Conservation (phyloP, 768 basidiomycete species). For the Tricholoma bakamatsutake region DNA sequence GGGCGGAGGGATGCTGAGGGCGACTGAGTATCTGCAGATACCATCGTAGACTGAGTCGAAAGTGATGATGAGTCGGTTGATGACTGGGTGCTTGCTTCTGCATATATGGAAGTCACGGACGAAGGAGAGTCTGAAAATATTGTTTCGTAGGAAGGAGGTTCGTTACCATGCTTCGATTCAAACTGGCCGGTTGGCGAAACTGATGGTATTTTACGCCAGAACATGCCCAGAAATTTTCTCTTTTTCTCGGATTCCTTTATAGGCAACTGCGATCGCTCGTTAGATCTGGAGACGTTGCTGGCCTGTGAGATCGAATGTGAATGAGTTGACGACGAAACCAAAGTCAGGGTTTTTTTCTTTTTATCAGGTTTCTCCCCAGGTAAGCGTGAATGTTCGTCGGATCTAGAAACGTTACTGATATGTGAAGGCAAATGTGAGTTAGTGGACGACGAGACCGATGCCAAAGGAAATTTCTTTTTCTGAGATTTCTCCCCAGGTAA, state of each 20-base stretch:
- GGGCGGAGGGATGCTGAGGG: conserved; percentile 12
- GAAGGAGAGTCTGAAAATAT: conserved; percentile 10
- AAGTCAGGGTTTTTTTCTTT: conserved; percentile 9
- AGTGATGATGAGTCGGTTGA: conserved; percentile 15
- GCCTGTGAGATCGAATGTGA: conserved; percentile 6
- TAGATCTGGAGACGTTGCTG: conserved; percentile 3
- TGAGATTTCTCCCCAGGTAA: conserved; percentile 5
- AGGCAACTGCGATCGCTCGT: conserved; percentile 2
- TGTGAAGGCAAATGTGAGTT: conserved; percentile 8
- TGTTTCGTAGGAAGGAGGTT: conserved; percentile 6
- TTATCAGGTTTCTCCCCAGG: conserved; percentile 10
- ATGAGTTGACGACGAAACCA: conserved; percentile 9
- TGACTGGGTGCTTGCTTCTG: conserved; percentile 12
- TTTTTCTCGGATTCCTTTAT: conserved; percentile 12
- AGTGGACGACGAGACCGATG: conserved; percentile 6
- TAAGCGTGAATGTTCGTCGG: conserved; percentile 4
- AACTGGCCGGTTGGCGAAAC: conserved; percentile 8
- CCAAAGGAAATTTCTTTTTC: conserved; percentile 11
- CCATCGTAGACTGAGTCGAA: conserved; percentile 19
- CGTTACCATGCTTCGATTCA: conserved; percentile 7
- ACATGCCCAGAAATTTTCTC: conserved; percentile 13
- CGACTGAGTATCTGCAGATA: conserved; percentile 16
- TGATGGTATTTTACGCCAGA: conserved; percentile 15
- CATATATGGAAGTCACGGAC: conserved; percentile 8
- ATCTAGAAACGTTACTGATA: not conserved